A percentile compares a stretch with the other conserved stretches of the same genome.
Conservation (phyloP, 2,329 filamentous ascomycete genomes). For the Apiospora aurea region DNA sequence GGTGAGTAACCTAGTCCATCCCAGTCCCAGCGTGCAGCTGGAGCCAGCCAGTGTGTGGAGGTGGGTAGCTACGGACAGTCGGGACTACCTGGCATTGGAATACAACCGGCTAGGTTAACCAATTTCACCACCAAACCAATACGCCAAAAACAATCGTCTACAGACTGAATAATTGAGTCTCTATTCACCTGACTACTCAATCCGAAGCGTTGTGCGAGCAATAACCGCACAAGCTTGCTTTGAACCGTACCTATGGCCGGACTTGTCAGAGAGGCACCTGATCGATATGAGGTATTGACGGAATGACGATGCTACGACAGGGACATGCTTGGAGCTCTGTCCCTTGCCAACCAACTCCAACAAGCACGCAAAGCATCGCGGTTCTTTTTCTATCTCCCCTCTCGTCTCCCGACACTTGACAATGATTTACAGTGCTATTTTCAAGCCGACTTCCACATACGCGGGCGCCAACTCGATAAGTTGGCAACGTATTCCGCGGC, state of each 20-base stretch:
- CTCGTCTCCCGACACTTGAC: background rate
- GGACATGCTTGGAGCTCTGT: background rate
- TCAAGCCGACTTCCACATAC: background rate
- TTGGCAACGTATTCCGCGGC: background rate
- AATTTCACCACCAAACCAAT: no score
- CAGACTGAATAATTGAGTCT: no score
- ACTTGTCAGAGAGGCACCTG: background rate
- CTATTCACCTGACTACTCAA: no score
- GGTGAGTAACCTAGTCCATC: conserved; percentile 13
- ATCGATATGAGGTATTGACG: background rate
- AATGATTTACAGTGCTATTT: background rate
- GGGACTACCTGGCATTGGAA: no score
- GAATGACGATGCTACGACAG: background rate
- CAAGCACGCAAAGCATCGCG: background rate
- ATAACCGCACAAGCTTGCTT: no score
- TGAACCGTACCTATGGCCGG: background rate
- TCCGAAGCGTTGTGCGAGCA: no score
- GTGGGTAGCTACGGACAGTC: background rate
- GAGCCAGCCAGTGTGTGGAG: conserved; percentile 8
- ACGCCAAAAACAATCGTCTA: no score
- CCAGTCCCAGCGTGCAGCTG: conserved; percentile 2
- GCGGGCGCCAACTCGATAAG: background rate
- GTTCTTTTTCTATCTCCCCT: background rate
- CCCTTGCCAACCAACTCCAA: background rate
- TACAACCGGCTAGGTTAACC: no score